Percentiles rank a stretch among this genome's conserved stretches.
These are phyloP conservation scores for Schrenkiella parvula DNA, from an alignment of 345 rosid species.

Conservation along the genomic window DNA sequence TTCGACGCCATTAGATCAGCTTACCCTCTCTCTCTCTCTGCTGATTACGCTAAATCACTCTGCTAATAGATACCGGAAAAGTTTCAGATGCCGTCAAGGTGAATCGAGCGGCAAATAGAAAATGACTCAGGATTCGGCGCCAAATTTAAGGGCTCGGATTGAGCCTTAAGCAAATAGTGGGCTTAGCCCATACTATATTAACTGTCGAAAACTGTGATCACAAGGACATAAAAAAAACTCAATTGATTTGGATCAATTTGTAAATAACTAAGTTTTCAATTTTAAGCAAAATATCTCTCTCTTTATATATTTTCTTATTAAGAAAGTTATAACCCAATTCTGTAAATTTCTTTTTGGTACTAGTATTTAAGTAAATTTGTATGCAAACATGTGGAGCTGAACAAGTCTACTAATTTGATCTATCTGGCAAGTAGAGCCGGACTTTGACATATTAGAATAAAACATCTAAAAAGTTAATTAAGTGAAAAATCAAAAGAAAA, in stretches of 20 bases:
- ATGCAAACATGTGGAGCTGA: not conserved
- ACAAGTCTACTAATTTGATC: not conserved
- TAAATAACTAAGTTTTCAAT: not conserved
- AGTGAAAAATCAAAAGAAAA: too few relatives aligned
- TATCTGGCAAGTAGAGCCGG: too few relatives aligned
- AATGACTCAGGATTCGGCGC: not conserved
- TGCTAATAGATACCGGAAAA: not conserved
- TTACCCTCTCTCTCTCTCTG: not conserved
- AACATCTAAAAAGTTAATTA: too few relatives aligned
- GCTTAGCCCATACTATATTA: not conserved
- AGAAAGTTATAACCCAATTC: not conserved
- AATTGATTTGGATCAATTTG: too few relatives aligned
- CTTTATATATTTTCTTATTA: not conserved
- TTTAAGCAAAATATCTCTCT: not conserved
- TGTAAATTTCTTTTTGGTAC: too few relatives aligned
- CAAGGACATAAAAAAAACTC: not conserved
- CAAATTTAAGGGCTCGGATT: not conserved
- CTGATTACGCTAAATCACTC: not conserved
- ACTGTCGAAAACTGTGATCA: not conserved
- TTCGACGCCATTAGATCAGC: conserved; percentile 31
- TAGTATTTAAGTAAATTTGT: not conserved
- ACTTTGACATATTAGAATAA: too few relatives aligned
- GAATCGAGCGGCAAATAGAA: not conserved
- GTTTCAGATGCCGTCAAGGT: conserved; percentile 2
- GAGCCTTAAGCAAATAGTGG: not conserved